Percentiles rank a stretch among this genome's conserved stretches.
Evolutionary conservation across 164 flowering plant genomes (phyloP).

Genomic region (Piper longum): DNA sequence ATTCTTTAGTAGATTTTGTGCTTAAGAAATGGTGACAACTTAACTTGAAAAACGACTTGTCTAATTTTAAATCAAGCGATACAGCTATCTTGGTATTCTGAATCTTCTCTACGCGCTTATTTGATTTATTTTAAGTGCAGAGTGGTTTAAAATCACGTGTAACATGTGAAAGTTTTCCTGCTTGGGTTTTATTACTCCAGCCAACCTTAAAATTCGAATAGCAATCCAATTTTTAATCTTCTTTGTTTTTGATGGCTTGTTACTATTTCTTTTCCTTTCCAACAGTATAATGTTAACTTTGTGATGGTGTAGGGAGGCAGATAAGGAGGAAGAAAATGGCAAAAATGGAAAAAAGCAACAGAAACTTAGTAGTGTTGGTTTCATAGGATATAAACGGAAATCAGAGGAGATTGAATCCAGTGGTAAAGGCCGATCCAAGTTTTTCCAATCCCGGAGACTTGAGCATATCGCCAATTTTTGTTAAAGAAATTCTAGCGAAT

Average conservation of each 20-base stretch:
- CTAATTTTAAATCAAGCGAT: background rate
- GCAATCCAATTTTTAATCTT: background rate
- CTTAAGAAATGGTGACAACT: too few species aligned
- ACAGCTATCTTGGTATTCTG: background rate
- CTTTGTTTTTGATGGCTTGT: background rate
- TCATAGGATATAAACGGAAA: constrained; percentile 32
- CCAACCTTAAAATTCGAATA: background rate
- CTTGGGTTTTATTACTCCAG: background rate
- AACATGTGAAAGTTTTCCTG: background rate
- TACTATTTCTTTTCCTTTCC: background rate
- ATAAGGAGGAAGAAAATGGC: constrained; percentile 41
- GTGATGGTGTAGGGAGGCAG: constrained; percentile 27
- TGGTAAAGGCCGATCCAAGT: constrained; percentile 78
- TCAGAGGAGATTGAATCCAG: constrained; percentile 46
- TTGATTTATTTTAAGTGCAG: background rate
- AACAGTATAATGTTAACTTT: background rate
- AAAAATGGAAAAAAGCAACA: constrained; percentile 41
- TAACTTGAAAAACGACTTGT: background rate
- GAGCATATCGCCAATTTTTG: constrained; percentile 47
- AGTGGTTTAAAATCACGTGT: background rate
- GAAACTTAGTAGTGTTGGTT: constrained; percentile 51
- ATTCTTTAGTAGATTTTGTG: background rate
- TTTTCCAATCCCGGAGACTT: constrained; percentile 79
- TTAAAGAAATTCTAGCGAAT: background rate
- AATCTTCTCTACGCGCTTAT: background rate